Conservation (phyloP, 768 basidiomycete genomes). For the Hericium rajendrae region DNA sequence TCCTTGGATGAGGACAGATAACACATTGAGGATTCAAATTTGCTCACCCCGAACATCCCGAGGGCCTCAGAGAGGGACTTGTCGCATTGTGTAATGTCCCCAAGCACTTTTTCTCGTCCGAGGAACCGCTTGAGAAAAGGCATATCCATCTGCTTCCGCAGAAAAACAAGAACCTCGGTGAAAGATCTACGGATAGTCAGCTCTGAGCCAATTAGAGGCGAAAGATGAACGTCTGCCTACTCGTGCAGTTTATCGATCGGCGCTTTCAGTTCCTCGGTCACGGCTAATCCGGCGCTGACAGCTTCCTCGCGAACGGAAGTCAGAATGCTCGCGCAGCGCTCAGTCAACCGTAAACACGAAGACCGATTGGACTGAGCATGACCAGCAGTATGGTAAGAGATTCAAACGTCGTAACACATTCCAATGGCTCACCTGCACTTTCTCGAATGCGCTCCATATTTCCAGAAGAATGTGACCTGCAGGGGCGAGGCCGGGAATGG, state of each 20-base stretch:
- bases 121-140: conserved; percentile 76
- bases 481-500: conserved; percentile 43
- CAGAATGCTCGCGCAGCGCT: conserved; percentile 62
- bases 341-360: conserved; percentile 58
- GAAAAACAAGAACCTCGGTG: conserved; percentile 34
- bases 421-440: conserved; percentile 39
- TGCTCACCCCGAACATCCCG: conserved; percentile 42
- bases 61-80: conserved; percentile 44
- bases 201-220: background rate
- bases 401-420: background rate
- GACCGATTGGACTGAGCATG: conserved; percentile 49
- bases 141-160: conserved; percentile 48
- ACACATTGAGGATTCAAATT: background rate
- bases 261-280: conserved; percentile 36
- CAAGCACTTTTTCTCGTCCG: conserved; percentile 57
- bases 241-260: conserved; percentile 44
- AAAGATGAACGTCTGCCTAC: conserved; percentile 24
- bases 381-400: background rate
- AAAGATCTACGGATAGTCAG: conserved; percentile 27
- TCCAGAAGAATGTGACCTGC: conserved; percentile 42
- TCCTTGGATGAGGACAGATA: background rate
- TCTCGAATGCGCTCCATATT: conserved; percentile 58
- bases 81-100: conserved; percentile 42
- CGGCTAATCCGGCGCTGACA: conserved; percentile 40
- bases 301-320: conserved; percentile 54